Base-by-base conservation (phyloP, 371 early-diverging fungal species). In the Cokeromyces recurvatus region DNA sequence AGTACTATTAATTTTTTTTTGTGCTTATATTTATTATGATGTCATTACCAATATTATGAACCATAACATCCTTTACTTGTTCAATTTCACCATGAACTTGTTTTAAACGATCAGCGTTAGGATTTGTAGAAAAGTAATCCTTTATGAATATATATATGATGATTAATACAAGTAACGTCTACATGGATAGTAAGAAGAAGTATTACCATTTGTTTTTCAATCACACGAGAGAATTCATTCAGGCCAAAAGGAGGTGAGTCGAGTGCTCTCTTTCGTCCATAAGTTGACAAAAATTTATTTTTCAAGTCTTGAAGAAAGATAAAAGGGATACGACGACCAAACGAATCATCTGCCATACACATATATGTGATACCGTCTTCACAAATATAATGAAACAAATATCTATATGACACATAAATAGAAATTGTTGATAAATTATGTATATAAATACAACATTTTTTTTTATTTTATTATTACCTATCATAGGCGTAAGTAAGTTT, bases 51-150 rank as follows among this genome's bases (percentile, higher is more conserved):
- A 95, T 93, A 57, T 95, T 95, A 62, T 89, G 85, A 9, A 90
- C 90, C 94, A 94, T 94, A 22, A 94, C 91, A 71, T 92, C 92
- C 66, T 89, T 90, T 48, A 94, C 94, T 59, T 90, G 90, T 44
- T 90, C 88, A 53, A 95, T 91, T 67, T 94, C 92, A 16, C 88
- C 88, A 49, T 89, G 89, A 1, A 90, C 91, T 62, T 90, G 87
- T 32, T 84, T 79, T 51, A 92, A 74, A 41, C 78, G 73, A 68
- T 94, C 94, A 4, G 84, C 83, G 27, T 74, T 66, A 16, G 86
- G 85, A 61, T 82, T 82, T 19, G 77, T 77, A 14, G 87, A 87
- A 59, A 77, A 92, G 46, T 81, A 84, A 49, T 87, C 84, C 55
- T 55, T 21, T n/a, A n/a, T n/a, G n/a, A n/a, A n/a, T n/a, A n/a